phyloP scores from a whole-genome alignment of 2,329 filamentous ascomycete genomes.

The Hysterium pulicare region DNA sequence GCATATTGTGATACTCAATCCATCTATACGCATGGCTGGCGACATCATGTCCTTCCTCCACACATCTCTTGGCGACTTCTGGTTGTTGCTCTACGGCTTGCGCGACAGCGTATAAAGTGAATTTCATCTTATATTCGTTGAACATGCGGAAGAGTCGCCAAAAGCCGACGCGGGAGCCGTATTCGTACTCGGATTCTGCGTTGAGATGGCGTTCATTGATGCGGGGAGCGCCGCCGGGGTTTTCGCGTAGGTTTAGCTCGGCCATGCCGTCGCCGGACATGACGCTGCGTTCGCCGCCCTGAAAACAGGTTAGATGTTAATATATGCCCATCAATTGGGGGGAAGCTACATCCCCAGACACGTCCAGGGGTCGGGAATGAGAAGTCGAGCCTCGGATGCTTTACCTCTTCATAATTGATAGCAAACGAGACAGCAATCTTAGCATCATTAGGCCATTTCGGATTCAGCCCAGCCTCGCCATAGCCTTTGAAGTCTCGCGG shows the following conservation, averaged over 20 bases:
- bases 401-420: slow-evolving; percentile 37
- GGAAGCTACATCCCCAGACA: too few relatives aligned
- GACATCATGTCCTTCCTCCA: slow-evolving; percentile 51
- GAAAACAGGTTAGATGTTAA: too few relatives aligned
- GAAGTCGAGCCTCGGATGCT: too few relatives aligned
- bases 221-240: slow-evolving; percentile 29
- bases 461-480: slow-evolving; percentile 38
- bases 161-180: slow-evolving; percentile 48
- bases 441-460: slow-evolving; percentile 35
- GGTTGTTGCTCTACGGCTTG: slow-evolving; percentile 49
- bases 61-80: slow-evolving; percentile 45
- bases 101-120: slow-evolving; percentile 51
- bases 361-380: too few relatives aligned
- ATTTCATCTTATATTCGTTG: slow-evolving; percentile 48
- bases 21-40: slow-evolving; percentile 51
- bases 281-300: slow-evolving; percentile 31
- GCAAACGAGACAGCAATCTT: slow-evolving; percentile 39
- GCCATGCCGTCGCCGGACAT: slow-evolving; percentile 31
- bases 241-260: slow-evolving; percentile 35
- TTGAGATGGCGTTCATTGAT: slow-evolving; percentile 46
- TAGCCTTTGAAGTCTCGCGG: slow-evolving; percentile 43
- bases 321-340: too few relatives aligned
- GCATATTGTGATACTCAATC: slow-evolving; percentile 50
- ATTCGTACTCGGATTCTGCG: slow-evolving; percentile 52
- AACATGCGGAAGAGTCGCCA: slow-evolving; percentile 52